A percentile compares a stretch with the other conserved stretches of the same genome.
phyloP scores from a whole-genome alignment of 495 filamentous ascomycete species.

The Tetracladium marchalianum region DNA sequence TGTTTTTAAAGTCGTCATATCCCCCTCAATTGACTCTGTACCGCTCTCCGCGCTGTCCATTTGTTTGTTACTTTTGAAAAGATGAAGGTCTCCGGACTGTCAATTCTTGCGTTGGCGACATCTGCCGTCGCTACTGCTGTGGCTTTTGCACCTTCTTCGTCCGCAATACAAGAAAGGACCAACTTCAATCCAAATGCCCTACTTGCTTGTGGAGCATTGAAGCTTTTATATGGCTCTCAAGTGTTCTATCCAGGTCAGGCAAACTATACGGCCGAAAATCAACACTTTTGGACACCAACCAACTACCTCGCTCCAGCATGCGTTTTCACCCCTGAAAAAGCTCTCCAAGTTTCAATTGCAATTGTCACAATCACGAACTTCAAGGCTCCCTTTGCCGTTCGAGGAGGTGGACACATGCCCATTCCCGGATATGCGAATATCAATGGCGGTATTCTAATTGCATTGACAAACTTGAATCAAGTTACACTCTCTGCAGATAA shows the following conservation, averaged over 20 bases:
- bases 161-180: too few relatives aligned
- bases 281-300: slow-evolving; percentile 4
- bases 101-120: too few relatives aligned
- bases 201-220: slow-evolving; percentile 6
- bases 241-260: slow-evolving; percentile 1
- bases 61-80: too few relatives aligned
- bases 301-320: slow-evolving; percentile 2
- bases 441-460: slow-evolving; percentile 22
- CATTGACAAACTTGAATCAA: slow-evolving; percentile 19
- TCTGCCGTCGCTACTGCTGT: too few relatives aligned
- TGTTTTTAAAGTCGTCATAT: too few relatives aligned
- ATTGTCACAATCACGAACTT: neutral
- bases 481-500: slow-evolving; percentile 20
- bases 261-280: slow-evolving; percentile 8
- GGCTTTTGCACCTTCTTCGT: too few relatives aligned
- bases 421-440: slow-evolving; percentile 20
- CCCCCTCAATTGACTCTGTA: too few relatives aligned
- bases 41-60: too few relatives aligned
- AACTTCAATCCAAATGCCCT: neutral
- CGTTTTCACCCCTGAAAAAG: slow-evolving; percentile 3
- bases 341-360: slow-evolving; percentile 1
- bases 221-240: neutral
- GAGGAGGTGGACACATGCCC: slow-evolving; percentile 24
- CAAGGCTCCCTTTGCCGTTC: slow-evolving; percentile 21
- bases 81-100: too few relatives aligned